Conservation (phyloP, 352 stramenopile species). For the Chrysophaeum taylorii region DNA sequence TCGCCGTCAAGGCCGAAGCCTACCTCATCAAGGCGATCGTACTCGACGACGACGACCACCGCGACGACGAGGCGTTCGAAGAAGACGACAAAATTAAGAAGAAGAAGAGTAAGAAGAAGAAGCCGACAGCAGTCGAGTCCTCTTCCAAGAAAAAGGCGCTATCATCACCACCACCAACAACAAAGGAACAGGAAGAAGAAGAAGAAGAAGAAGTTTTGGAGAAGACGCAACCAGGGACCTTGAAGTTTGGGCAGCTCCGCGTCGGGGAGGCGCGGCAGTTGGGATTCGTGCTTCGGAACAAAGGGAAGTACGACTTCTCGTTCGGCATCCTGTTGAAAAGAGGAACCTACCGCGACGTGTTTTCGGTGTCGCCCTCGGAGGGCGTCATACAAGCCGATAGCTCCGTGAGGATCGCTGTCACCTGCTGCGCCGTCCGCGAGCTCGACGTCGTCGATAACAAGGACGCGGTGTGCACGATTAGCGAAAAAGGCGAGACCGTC, state of each 20-base stretch:
- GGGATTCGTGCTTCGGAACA: conserved; percentile 70
- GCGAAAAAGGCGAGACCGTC: conserved; percentile 75
- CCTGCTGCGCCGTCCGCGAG: conserved; percentile 62
- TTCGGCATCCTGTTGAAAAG: conserved; percentile 58
- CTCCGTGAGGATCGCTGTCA: conserved; percentile 54
- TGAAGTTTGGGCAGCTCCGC: conserved; percentile 80
- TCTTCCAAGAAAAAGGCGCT: background rate
- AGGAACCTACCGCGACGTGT: conserved; percentile 46
- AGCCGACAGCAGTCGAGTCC: background rate
- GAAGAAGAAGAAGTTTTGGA: conserved; percentile 24
- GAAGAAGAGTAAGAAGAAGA: background rate
- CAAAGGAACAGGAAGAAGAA: too few species aligned
- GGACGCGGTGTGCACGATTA: conserved; percentile 78
- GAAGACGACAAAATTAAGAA: background rate
- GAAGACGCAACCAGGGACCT: conserved; percentile 35
- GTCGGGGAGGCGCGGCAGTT: conserved; percentile 68
- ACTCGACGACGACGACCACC: conserved; percentile 46
- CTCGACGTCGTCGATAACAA: conserved; percentile 71
- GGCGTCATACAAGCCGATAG: conserved; percentile 61
- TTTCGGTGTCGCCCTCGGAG: conserved; percentile 63
- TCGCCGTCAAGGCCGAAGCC: conserved; percentile 60
- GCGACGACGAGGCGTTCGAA: conserved; percentile 16
- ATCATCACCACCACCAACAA: too few species aligned
- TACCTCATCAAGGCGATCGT: conserved; percentile 75
- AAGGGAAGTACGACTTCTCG: conserved; percentile 82